These are phyloP conservation scores for Phytophthora sansomeana DNA, from an alignment of 352 stramenopile species.

Conservation along the genomic window DNA sequence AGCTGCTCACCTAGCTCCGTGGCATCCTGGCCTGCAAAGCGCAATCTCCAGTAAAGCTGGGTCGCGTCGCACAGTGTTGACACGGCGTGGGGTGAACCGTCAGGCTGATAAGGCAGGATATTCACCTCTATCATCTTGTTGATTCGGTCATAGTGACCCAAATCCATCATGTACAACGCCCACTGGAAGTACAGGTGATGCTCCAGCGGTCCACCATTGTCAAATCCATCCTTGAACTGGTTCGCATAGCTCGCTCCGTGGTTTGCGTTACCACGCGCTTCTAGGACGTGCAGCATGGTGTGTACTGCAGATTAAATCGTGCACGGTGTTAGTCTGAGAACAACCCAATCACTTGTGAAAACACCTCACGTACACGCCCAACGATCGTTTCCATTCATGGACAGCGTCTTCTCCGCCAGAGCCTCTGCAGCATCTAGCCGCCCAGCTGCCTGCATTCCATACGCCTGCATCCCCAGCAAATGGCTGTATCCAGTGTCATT, in stretches of 20 bases:
- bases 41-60: slow-evolving; percentile 87
- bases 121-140: slow-evolving; percentile 81
- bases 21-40: slow-evolving; percentile 75
- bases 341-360: not conserved
- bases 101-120: slow-evolving; percentile 60
- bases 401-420: slow-evolving; percentile 81
- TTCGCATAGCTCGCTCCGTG: slow-evolving; percentile 87
- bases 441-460: slow-evolving; percentile 73
- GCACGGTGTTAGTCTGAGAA: not conserved
- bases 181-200: slow-evolving; percentile 85
- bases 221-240: slow-evolving; percentile 80
- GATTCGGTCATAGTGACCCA: slow-evolving; percentile 86
- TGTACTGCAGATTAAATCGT: slow-evolving; percentile 53
- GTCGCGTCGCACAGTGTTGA: slow-evolving; percentile 74
- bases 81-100: slow-evolving; percentile 55
- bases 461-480: slow-evolving; percentile 85
- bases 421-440: slow-evolving; percentile 71
- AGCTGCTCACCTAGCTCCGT: slow-evolving; percentile 66
- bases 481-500: slow-evolving; percentile 82
- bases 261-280: slow-evolving; percentile 84
- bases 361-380: slow-evolving; percentile 73
- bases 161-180: slow-evolving; percentile 81
- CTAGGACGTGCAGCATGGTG: slow-evolving; percentile 78
- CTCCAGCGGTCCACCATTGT: slow-evolving; percentile 79
- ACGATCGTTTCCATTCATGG: slow-evolving; percentile 86